Percentiles rank a stretch among this genome's conserved stretches.
Conservation (phyloP, 345 rosid species). For the Aquilaria malaccensis region DNA sequence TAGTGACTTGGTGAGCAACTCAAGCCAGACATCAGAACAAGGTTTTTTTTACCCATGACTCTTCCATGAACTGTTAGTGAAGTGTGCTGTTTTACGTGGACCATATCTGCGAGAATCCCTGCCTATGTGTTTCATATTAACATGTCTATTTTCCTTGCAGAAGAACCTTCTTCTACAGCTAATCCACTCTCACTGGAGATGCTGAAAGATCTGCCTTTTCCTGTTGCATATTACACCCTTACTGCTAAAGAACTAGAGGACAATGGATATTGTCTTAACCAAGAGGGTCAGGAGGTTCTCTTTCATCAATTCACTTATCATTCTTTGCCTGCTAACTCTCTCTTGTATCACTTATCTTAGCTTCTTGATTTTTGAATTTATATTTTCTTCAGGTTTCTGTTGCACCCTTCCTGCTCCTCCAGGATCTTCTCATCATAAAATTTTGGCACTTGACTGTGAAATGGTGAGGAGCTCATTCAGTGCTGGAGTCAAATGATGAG, state of each 20-base stretch:
- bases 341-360: constrained; percentile 2
- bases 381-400: constrained; percentile 43
- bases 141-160: constrained; percentile 26
- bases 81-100: not conserved
- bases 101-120: not conserved
- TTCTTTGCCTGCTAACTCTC: not conserved
- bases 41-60: constrained; percentile 34
- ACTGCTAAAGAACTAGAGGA: constrained; percentile 66
- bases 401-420: constrained; percentile 67
- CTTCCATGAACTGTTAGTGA: no score
- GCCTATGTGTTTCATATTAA: not conserved
- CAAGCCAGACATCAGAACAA: constrained; percentile 30
- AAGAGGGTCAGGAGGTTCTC: constrained; percentile 37
- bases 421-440: constrained; percentile 41
- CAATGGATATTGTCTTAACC: constrained; percentile 62
- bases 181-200: constrained; percentile 13
- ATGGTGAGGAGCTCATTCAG: constrained; percentile 46
- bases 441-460: constrained; percentile 94
- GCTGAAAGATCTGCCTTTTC: constrained; percentile 71
- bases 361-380: constrained; percentile 12
- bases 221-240: constrained; percentile 66
- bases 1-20: constrained; percentile 23
- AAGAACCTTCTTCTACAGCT: constrained; percentile 11
- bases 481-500: no score
- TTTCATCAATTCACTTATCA: constrained; percentile 1